A percentile compares a stretch with the other conserved stretches of the same genome.
These are phyloP conservation scores for Sarocladiaceae sp. DNA, from an alignment of 2,329 filamentous ascomycete species.

Conservation along the genomic window DNA sequence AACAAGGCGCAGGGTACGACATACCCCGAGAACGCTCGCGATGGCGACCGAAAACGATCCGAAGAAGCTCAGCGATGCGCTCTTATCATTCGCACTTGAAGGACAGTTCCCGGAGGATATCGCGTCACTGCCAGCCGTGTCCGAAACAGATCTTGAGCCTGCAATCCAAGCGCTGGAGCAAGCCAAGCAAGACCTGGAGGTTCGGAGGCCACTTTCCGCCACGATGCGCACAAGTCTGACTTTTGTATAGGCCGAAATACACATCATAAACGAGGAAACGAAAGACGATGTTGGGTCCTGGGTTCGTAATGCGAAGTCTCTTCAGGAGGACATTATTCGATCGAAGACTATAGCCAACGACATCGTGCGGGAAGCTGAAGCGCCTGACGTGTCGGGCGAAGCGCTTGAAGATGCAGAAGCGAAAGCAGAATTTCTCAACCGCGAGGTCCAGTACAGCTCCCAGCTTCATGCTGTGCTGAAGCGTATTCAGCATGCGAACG, in stretches of 20 bases:
- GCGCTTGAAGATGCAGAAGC: conserved; percentile 48
- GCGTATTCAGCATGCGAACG: conserved; percentile 53
- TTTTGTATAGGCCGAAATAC: conserved; percentile 56
- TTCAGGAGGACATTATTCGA: conserved; percentile 80
- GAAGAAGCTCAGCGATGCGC: conserved; percentile 32
- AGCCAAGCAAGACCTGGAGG: conserved; percentile 35
- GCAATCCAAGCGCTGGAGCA: conserved; percentile 33
- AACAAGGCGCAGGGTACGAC: neutral
- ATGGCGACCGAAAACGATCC: conserved; percentile 17
- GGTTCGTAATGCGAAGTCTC: conserved; percentile 77
- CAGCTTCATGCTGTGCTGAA: conserved; percentile 49
- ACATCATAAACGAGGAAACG: conserved; percentile 69
- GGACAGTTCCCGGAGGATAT: conserved; percentile 37
- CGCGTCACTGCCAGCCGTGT: conserved; percentile 31
- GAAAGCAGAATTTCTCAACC: conserved; percentile 51
- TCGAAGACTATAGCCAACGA: conserved; percentile 76
- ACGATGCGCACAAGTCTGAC: neutral
- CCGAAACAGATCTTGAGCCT: conserved; percentile 32
- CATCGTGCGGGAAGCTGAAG: conserved; percentile 74
- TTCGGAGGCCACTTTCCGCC: conserved; percentile 16
- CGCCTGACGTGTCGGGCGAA: conserved; percentile 49
- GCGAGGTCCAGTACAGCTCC: conserved; percentile 55
- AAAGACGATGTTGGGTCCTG: conserved; percentile 79
- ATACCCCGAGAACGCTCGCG: neutral
- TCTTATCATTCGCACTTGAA: conserved; percentile 36